A percentile compares a stretch with the other conserved stretches of the same genome.
Conservation (phyloP, 768 basidiomycete genomes). For the Mycena olivaceomarginata region DNA sequence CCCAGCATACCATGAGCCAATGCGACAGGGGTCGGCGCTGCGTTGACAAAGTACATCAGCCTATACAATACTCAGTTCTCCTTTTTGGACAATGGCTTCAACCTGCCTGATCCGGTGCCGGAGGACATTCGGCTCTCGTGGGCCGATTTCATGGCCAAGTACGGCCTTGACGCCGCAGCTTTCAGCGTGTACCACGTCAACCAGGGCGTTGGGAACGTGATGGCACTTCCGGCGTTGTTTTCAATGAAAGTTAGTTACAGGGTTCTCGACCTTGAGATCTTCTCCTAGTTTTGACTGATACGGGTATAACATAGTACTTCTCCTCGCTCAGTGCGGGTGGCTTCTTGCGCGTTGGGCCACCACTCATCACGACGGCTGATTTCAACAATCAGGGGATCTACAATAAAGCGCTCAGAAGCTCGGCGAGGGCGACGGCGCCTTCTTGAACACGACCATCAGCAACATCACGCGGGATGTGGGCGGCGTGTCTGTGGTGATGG, state of each 20-base stretch:
- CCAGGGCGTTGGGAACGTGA: conserved; percentile 5
- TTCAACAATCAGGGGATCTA: background rate
- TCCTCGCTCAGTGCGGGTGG: background rate
- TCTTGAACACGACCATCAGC: background rate
- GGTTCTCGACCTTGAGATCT: too few relatives aligned
- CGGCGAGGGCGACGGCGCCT: background rate
- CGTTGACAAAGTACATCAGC: background rate
- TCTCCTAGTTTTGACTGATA: background rate
- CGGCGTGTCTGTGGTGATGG: background rate
- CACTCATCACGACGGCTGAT: background rate
- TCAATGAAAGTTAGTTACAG: background rate
- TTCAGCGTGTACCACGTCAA: background rate
- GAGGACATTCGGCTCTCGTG: background rate
- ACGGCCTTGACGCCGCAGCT: background rate
- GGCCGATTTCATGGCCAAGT: conserved; percentile 1
- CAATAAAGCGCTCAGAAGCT: background rate
- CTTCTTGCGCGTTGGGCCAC: background rate
- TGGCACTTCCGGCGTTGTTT: background rate
- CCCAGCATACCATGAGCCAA: background rate
- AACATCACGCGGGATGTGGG: background rate
- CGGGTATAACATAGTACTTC: background rate
- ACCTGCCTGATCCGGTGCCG: background rate
- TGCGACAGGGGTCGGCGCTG: background rate
- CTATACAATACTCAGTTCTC: background rate
- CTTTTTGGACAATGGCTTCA: background rate